These are phyloP conservation scores for Rhododendron ovatum DNA, from an alignment of 148 eudicot species.

Conservation along the genomic window DNA sequence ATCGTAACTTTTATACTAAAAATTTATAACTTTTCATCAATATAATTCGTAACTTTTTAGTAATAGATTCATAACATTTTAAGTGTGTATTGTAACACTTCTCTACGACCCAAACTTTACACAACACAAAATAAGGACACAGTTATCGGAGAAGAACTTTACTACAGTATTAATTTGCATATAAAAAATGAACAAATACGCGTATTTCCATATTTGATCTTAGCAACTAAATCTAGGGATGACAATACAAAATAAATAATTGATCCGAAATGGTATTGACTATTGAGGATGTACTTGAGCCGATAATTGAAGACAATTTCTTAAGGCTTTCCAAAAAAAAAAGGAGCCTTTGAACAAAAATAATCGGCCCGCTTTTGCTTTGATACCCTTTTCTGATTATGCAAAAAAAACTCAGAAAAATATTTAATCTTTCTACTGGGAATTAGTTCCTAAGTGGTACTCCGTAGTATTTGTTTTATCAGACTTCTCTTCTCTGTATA, in stretches of 20 bases:
- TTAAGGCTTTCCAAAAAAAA: conserved; percentile 6
- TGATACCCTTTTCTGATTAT: not conserved
- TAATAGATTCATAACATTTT: no score
- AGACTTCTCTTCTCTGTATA: not conserved
- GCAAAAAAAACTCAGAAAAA: not conserved
- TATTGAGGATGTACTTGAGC: not conserved
- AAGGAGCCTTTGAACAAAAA: conserved; percentile 2
- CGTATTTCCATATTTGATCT: conserved; percentile 13
- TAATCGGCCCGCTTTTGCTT: not conserved
- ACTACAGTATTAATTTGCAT: not conserved
- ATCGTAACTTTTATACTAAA: no score
- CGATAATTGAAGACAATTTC: not conserved
- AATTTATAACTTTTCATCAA: no score
- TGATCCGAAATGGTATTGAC: no score
- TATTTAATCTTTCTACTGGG: not conserved
- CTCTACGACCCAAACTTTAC: not conserved
- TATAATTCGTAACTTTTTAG: no score
- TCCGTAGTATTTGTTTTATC: conserved; percentile 4
- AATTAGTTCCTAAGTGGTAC: not conserved
- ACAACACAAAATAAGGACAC: not conserved
- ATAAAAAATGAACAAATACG: conserved; percentile 17
- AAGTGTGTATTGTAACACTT: no score
- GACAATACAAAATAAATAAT: no score
- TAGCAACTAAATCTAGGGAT: not conserved
- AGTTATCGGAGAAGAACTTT: not conserved